Percentiles rank a stretch among this genome's conserved stretches.
These are phyloP conservation scores for Micractinium conductrix DNA, from an alignment of 139 green algal genomes.

Conservation along the genomic window DNA sequence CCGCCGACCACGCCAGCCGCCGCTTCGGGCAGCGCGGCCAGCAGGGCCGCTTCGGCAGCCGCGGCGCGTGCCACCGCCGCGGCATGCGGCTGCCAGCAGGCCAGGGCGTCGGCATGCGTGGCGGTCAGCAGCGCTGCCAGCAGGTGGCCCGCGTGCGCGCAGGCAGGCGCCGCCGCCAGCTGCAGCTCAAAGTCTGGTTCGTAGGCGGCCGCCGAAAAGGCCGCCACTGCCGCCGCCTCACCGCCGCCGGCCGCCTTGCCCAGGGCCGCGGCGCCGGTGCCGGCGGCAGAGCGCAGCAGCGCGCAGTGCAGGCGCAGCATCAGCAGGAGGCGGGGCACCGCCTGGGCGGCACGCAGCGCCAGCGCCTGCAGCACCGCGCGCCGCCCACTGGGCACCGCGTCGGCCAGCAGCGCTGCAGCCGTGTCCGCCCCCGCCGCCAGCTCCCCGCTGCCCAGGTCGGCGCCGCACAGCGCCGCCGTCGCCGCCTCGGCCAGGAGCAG, in stretches of 20 bases:
- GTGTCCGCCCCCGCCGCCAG: conserved; percentile 5
- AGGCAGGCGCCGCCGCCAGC: background rate
- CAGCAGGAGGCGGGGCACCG: conserved; percentile 32
- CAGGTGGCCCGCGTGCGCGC: background rate
- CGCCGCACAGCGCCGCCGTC: background rate
- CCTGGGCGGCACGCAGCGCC: background rate
- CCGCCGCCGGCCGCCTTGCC: background rate
- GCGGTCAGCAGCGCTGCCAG: conserved; percentile 10
- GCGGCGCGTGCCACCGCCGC: background rate
- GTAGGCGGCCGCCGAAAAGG: too few species aligned
- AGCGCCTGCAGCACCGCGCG: conserved; percentile 9
- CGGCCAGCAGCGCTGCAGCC: background rate
- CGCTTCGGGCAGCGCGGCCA: conserved; percentile 3
- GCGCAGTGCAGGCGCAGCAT: conserved; percentile 42
- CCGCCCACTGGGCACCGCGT: background rate
- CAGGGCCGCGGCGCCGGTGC: background rate
- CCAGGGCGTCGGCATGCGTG: background rate
- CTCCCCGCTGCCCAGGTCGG: background rate
- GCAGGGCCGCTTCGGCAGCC: background rate
- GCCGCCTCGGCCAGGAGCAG: conserved; percentile 3
- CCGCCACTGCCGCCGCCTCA: background rate
- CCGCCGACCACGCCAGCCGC: background rate
- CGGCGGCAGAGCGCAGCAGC: conserved; percentile 4
- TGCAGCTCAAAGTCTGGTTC: conserved; percentile 16
- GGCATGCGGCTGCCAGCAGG: conserved; percentile 6